phyloP scores from a whole-genome alignment of 371 early-diverging fungal species.

The Lichtheimia hyalospora region DNA sequence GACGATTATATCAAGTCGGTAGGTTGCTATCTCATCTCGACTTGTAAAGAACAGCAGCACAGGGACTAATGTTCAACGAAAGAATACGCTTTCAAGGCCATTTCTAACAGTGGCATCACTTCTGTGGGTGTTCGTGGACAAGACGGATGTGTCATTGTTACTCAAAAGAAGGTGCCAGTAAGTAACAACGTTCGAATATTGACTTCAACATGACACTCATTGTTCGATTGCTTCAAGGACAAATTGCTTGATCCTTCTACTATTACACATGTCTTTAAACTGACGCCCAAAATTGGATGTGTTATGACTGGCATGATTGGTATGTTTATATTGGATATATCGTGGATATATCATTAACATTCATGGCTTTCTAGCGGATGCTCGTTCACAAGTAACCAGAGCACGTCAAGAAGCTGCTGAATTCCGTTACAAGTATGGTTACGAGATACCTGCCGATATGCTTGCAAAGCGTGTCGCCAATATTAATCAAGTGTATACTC shows the following conservation, averaged over 20 bases:
- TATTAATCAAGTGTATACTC: constrained; percentile 98
- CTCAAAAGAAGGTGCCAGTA: constrained; percentile 97
- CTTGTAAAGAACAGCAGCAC: not conserved
- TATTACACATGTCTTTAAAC: constrained; percentile 88
- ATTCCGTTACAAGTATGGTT: constrained; percentile 97
- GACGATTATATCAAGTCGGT: constrained; percentile 99
- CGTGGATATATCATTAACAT: not conserved
- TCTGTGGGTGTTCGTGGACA: constrained; percentile 94
- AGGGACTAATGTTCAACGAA: not conserved
- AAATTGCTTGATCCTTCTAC: constrained; percentile 95
- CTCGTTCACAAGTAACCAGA: constrained; percentile 88
- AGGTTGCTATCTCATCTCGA: constrained; percentile 23
- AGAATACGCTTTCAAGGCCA: constrained; percentile 99
- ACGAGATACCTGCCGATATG: constrained; percentile 95
- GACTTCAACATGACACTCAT: not conserved
- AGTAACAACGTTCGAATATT: constrained; percentile 18
- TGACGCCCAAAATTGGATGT: constrained; percentile 95
- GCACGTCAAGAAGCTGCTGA: constrained; percentile 97
- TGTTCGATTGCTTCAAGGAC: constrained; percentile 57
- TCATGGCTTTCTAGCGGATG: constrained; percentile 71
- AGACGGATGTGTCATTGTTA: constrained; percentile 90
- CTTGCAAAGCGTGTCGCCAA: constrained; percentile 97
- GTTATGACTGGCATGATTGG: constrained; percentile 96
- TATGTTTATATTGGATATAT: constrained; percentile 23
- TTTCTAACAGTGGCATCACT: constrained; percentile 92